Evolutionary conservation across 495 filamentous ascomycete species (phyloP), one percentile per base, ranked within the genome.

Genomic region (Trichoderma asperelloides): DNA sequence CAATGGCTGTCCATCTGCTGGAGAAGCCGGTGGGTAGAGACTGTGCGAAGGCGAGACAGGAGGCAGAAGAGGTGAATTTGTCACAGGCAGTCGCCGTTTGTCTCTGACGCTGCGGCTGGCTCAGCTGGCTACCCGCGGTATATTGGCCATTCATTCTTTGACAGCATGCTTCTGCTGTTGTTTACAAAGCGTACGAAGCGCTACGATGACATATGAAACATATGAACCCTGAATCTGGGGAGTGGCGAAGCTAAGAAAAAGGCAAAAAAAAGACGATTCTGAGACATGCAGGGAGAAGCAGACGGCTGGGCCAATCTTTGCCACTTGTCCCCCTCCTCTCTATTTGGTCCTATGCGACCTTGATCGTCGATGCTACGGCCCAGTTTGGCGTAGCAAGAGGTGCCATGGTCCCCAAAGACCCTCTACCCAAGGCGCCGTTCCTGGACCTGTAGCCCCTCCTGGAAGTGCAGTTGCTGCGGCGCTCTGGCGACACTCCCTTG

Each of bases 91-190:
- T 55, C 21, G 49, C 16, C 11, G 55, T 60, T 23, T 28, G 55
- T 30, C 23, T 12, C 27, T 60, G 23, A 4, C 27, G 13, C 15
- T 4, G 55, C 55, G 55, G 55, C 55, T 60, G 23, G 43, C 21
- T 30, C 11, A 13, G 43, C 11, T 4, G 43, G 43, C 13, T 47
- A 16, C 43, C 4, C 27, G 25, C 25, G 25, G 55, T 15, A 28
- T 25, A 28, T 30, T 60, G 55, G 28, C 55, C 55, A 60, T 60
- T 60, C 55, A 60, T 60, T 60, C 55, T 60, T 30, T 37, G 5
- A 8, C 6, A 2, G 33, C 27, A 16, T 30, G 55, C 55, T 60
- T 60, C 25, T 25, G 25, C 11, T 12, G 6, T 11, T 13, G 23
- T 60, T 23, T 18, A 30, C 55, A 60, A 5, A 21, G 25, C 13